These are phyloP conservation scores for Wallacemonas sp. DNA, from an alignment of 208 protist species.

Conservation along the genomic window DNA sequence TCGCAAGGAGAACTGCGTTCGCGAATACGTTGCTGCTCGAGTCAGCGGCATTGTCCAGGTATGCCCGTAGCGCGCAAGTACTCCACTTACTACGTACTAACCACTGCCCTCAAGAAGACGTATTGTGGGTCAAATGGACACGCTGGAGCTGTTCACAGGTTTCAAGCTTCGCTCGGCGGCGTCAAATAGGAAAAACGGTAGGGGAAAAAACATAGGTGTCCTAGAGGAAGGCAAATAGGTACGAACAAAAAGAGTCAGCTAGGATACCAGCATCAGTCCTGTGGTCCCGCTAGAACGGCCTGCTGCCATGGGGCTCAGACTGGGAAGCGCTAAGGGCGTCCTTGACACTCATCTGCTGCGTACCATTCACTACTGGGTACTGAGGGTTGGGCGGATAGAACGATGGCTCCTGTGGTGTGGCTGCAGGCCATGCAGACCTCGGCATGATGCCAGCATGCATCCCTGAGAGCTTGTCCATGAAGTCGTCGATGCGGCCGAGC, in stretches of 20 bases:
- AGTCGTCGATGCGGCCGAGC: conserved; percentile 53
- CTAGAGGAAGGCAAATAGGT: conserved; percentile 1
- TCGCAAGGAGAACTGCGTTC: too few species aligned
- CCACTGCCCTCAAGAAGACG: too few species aligned
- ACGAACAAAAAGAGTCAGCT: neutral
- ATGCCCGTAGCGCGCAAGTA: too few species aligned
- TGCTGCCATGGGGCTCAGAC: neutral
- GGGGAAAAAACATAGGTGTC: conserved; percentile 10
- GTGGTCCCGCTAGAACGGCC: neutral
- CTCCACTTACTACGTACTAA: too few species aligned
- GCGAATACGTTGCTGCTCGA: too few species aligned
- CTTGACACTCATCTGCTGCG: neutral
- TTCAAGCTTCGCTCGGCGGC: neutral
- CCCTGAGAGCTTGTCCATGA: conserved; percentile 39
- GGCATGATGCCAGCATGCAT: conserved; percentile 4
- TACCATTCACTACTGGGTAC: neutral
- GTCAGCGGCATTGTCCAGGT: too few species aligned
- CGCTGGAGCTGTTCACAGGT: too few species aligned
- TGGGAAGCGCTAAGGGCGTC: conserved; percentile 1
- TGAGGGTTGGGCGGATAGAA: conserved; percentile 5
- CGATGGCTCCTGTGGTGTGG: neutral
- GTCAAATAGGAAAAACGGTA: conserved; percentile 10
- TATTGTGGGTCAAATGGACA: too few species aligned
- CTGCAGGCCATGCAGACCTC: neutral
- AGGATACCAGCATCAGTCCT: neutral